A percentile compares a stretch with the other conserved stretches of the same genome.
These are phyloP conservation scores for Thalassiosira sp. DNA, from an alignment of 352 stramenopile genomes.

Conservation along the genomic window DNA sequence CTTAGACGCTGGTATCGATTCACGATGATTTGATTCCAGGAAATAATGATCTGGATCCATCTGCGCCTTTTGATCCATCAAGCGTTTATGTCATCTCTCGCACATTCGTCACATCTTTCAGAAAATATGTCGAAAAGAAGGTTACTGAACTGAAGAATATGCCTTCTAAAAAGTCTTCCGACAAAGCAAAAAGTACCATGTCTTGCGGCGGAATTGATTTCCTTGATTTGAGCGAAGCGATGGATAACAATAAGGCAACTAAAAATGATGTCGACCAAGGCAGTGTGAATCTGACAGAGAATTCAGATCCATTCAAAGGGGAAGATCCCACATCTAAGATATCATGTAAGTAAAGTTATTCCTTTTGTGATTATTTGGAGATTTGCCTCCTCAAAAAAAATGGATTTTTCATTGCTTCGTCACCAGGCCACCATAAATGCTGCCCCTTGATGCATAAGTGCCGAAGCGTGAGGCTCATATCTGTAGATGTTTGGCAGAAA, in stretches of 20 bases:
- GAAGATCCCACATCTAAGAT: conserved; percentile 32
- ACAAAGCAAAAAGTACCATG: conserved; percentile 8
- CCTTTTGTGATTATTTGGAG: conserved; percentile 11
- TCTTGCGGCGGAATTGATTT: conserved; percentile 27
- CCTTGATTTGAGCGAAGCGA: conserved; percentile 29
- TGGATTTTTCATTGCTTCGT: conserved; percentile 6
- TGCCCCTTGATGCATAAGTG: conserved; percentile 53
- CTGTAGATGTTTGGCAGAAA: conserved; percentile 54
- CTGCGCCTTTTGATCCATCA: not conserved
- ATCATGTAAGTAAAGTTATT: conserved; percentile 12
- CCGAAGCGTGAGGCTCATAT: conserved; percentile 54
- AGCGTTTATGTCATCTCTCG: conserved; percentile 43
- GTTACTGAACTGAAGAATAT: conserved; percentile 18
- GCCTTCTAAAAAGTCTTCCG: not conserved
- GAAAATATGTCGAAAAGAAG: conserved; percentile 43
- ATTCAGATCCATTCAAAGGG: conserved; percentile 21
- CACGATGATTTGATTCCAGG: conserved; percentile 35
- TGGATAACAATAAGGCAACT: not conserved
- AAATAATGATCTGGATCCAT: conserved; percentile 39
- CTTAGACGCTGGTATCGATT: conserved; percentile 38
- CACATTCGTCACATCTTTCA: conserved; percentile 36
- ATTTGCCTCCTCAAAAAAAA: conserved; percentile 5
- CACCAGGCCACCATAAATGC: conserved; percentile 55
- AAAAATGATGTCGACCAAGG: not conserved
- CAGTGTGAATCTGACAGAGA: conserved; percentile 33